A percentile compares a stretch with the other conserved stretches of the same genome.
Conservation (phyloP, 495 filamentous ascomycete species). For the Talaromyces proteolyticus region DNA sequence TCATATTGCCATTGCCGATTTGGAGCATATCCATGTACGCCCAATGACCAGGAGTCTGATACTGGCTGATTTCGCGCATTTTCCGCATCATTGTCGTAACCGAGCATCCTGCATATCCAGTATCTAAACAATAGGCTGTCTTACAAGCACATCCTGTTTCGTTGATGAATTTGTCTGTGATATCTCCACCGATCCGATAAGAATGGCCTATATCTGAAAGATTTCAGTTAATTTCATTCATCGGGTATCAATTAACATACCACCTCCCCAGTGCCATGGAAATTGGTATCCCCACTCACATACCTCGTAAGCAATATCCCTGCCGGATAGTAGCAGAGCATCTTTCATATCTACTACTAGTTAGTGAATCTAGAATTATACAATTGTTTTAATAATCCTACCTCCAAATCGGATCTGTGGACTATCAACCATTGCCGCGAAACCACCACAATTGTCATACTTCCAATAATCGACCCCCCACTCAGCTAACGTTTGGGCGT, state of each 20-base stretch:
- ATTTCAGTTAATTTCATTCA: not conserved
- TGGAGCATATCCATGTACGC: slow-evolving; percentile 17
- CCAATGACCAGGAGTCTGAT: slow-evolving; percentile 7
- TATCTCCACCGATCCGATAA: not conserved
- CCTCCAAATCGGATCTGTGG: not conserved
- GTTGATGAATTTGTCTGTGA: not conserved
- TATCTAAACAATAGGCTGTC: not conserved
- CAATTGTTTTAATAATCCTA: no score
- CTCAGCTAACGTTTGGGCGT: slow-evolving; percentile 50
- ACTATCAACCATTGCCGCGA: not conserved
- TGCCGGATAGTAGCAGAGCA: not conserved
- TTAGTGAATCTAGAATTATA: no score
- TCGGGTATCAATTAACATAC: not conserved
- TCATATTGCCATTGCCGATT: slow-evolving; percentile 10
- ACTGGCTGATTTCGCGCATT: slow-evolving; percentile 1
- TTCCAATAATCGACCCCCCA: slow-evolving; percentile 62
- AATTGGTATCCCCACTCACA: slow-evolving; percentile 4
- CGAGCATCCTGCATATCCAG: not conserved
- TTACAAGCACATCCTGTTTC: slow-evolving; percentile 1
- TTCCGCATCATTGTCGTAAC: not conserved
- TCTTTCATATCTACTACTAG: no score
- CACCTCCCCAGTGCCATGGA: slow-evolving; percentile 3
- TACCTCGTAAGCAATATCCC: not conserved
- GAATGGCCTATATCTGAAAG: not conserved
- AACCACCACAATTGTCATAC: slow-evolving; percentile 55